phyloP scores from a whole-genome alignment of 1,139 yeast species.

The Yamadazyma triangularis region DNA sequence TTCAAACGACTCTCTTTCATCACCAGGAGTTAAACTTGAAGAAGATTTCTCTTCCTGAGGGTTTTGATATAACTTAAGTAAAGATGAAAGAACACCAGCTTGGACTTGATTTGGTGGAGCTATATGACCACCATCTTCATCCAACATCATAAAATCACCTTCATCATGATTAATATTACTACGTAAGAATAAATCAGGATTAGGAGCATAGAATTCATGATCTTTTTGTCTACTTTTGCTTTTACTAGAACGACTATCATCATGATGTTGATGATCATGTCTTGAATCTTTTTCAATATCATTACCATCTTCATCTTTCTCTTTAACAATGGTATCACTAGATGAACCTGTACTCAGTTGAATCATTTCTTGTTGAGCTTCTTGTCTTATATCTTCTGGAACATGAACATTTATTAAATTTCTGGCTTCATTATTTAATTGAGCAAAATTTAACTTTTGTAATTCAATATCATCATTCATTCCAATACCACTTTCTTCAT shows the following conservation, averaged over 20 bases:
- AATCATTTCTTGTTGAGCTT: slow-evolving; percentile 3
- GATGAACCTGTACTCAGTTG: slow-evolving; percentile 10
- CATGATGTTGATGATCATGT: slow-evolving; percentile 2
- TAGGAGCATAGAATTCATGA: slow-evolving; percentile 36
- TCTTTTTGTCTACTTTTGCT: slow-evolving; percentile 3
- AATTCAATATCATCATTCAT: slow-evolving; percentile 27
- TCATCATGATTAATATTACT: slow-evolving; percentile 25
- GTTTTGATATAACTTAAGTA: slow-evolving; percentile 61
- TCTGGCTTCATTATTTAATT: slow-evolving; percentile 38
- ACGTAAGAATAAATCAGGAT: slow-evolving; percentile 39
- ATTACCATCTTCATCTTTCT: slow-evolving; percentile 5
- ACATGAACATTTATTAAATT: slow-evolving; percentile 35
- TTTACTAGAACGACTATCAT: slow-evolving; percentile 1
- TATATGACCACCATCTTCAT: slow-evolving; percentile 47
- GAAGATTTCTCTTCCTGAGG: slow-evolving; percentile 27
- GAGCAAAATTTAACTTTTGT: slow-evolving; percentile 29
- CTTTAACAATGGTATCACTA: slow-evolving; percentile 9
- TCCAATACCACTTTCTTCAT: slow-evolving; percentile 18
- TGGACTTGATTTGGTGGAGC: slow-evolving; percentile 73
- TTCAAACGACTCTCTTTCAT: slow-evolving; percentile 15
- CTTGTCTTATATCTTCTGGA: slow-evolving; percentile 19
- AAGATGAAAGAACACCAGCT: slow-evolving; percentile 78
- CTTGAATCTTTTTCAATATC: slow-evolving; percentile 2
- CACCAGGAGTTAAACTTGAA: slow-evolving; percentile 13
- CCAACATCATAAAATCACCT: slow-evolving; percentile 31